These are phyloP conservation scores for Tieghemiomyces parasiticus DNA, from an alignment of 192 early-diverging fungal genomes.

Conservation along the genomic window DNA sequence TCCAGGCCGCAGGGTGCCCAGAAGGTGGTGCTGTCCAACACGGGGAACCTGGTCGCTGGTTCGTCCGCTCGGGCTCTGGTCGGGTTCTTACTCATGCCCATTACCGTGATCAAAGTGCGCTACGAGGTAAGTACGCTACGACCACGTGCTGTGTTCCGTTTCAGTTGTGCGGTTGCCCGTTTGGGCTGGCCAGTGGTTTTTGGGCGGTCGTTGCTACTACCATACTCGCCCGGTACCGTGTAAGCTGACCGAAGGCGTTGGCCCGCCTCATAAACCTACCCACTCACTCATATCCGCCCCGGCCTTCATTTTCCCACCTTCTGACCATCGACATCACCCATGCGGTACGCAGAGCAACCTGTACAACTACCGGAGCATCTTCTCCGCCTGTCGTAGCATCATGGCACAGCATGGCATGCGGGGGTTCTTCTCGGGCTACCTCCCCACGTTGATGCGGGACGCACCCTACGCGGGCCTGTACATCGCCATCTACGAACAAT, in stretches of 20 bases:
- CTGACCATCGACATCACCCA: slow-evolving; percentile 14
- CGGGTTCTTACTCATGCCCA: slow-evolving; percentile 84
- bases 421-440: slow-evolving; percentile 73
- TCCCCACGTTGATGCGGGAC: slow-evolving; percentile 77
- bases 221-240: too few relatives aligned
- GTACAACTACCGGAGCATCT: slow-evolving; percentile 64
- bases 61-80: slow-evolving; percentile 51
- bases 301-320: too few relatives aligned
- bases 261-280: too few relatives aligned
- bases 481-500: slow-evolving; percentile 73
- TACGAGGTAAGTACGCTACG: slow-evolving; percentile 49
- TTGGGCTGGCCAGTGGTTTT: too few relatives aligned
- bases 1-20: neutral
- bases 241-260: too few relatives aligned
- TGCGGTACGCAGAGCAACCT: slow-evolving; percentile 45
- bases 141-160: too few relatives aligned
- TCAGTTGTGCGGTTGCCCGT: too few relatives aligned
- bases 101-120: slow-evolving; percentile 83
- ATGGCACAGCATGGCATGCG: slow-evolving; percentile 46
- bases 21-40: slow-evolving; percentile 27
- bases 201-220: too few relatives aligned
- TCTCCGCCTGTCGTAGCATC: slow-evolving; percentile 49
- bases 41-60: slow-evolving; percentile 54
- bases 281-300: too few relatives aligned
- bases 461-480: slow-evolving; percentile 86